Base-by-base conservation (phyloP, 2,329 filamentous ascomycete species). In the Fusarium nurragi region DNA sequence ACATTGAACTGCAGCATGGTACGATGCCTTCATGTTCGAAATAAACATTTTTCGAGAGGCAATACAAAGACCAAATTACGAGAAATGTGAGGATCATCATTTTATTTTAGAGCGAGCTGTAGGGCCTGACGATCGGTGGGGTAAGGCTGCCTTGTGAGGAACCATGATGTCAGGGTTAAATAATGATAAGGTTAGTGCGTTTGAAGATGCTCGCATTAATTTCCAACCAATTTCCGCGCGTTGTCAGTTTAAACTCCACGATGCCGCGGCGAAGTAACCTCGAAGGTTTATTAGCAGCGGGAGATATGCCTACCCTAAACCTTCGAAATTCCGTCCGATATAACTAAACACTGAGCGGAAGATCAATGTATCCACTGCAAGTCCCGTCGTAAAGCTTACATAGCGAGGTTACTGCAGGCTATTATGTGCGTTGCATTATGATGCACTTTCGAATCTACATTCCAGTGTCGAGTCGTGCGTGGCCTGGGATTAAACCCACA, bases 161-260 rank as follows among this genome's bases (percentile, higher is more conserved):
- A 26, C 16, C 13, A 16, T n/a, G 14, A 23, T 23, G 34, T 52
- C 25, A 30, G 21, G 21, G 21, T 50, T 26, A 30, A 39, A 21
- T 21, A 5, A n/a, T 50, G 26, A 16, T 34, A 8, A 8, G 44
- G 18, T 45, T 59, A 59, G 56, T 16, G 25, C 28, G 1, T 13
- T 30, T 41, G 39, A 59, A 7, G 4, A 23, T 40, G 38, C 36
- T 45, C 16, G 11, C 18, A 18, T 25, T 25, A 38, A 39, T 44
- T 53, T 60, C 56, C 46, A 23, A 39, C 13, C 22, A 60, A 60
- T 60, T 39, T 60, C 56, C 56, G 54, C 10, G 11, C 5, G n/a
- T 30, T 10, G 13, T 18, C 13, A 38, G 23, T 30, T 53, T 30
- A 58, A 26, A n/a, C 18, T 2, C 40, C 23, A 36, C 6, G 10